Conservation (phyloP, 208 protist genomes). For the Leishmania turanica region DNA sequence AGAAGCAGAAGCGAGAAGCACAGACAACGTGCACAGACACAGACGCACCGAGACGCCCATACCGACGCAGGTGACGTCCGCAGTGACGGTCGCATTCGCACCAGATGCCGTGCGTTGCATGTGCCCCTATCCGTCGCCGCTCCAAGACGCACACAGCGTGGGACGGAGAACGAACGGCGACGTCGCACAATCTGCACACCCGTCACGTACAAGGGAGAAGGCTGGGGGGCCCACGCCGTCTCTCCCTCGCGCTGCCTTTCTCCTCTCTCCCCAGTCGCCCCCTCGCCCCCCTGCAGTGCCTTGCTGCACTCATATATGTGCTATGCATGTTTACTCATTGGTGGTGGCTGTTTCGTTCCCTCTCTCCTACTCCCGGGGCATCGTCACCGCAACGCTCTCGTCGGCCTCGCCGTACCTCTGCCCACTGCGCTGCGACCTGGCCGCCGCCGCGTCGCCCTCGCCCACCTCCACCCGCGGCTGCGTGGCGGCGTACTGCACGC, state of each 20-base stretch:
- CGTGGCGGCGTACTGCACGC: not conserved
- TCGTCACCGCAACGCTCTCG: not conserved
- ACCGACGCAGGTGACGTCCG: not conserved
- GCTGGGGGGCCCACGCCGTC: not conserved
- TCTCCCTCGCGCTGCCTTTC: not conserved
- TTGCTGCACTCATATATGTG: not conserved
- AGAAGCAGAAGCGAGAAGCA: not conserved
- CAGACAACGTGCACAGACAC: not conserved
- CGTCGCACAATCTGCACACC: not conserved
- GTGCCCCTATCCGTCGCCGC: not conserved
- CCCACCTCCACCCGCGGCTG: constrained; percentile 20
- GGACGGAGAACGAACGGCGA: not conserved
- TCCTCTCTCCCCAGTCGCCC: not conserved
- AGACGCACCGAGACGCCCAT: not conserved
- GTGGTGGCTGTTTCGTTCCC: not conserved
- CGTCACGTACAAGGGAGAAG: not conserved
- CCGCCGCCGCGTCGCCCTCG: not conserved
- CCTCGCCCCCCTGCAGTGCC: not conserved
- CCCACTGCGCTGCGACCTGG: not conserved
- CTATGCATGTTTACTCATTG: not conserved
- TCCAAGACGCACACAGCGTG: not conserved
- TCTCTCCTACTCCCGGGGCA: constrained; percentile 15
- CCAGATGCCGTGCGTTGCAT: not conserved
- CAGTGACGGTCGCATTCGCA: not conserved
- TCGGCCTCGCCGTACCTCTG: not conserved